phyloP scores from a whole-genome alignment of 805 yeast species.

The Yarrowia sp. region DNA sequence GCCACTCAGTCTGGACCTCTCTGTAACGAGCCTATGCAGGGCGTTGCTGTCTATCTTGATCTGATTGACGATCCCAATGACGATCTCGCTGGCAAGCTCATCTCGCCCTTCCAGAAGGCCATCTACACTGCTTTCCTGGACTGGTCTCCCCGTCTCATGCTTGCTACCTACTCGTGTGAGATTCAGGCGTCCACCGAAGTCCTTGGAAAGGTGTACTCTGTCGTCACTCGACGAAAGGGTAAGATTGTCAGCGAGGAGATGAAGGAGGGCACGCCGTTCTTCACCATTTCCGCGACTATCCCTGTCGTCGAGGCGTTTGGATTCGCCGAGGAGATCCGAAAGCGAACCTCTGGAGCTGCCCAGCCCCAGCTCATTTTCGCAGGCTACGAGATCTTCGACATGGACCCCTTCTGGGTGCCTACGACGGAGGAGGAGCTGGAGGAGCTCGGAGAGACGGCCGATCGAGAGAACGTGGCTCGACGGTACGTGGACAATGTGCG shows the following conservation, averaged over 20 bases:
- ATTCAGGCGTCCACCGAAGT: slow-evolving; percentile 95
- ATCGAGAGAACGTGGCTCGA: slow-evolving; percentile 86
- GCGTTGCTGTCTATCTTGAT: slow-evolving; percentile 48
- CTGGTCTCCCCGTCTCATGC: slow-evolving; percentile 85
- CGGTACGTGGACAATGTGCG: slow-evolving; percentile 80
- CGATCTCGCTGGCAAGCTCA: slow-evolving; percentile 62
- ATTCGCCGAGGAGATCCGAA: slow-evolving; percentile 90
- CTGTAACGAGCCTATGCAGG: slow-evolving; percentile 83
- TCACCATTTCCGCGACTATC: slow-evolving; percentile 75
- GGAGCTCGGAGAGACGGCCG: slow-evolving; percentile 88
- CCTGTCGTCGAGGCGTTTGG: slow-evolving; percentile 98
- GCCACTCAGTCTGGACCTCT: slow-evolving; percentile 85
- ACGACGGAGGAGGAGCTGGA: slow-evolving; percentile 95
- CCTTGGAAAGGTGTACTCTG: slow-evolving; percentile 91
- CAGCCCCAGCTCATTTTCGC: slow-evolving; percentile 90
- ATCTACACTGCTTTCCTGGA: slow-evolving; percentile 69
- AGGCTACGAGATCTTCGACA: slow-evolving; percentile 81
- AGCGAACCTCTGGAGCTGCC: slow-evolving; percentile 94
- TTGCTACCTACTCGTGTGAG: slow-evolving; percentile 92
- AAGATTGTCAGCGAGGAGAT: slow-evolving; percentile 83
- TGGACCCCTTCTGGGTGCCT: slow-evolving; percentile 99
- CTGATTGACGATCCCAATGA: slow-evolving; percentile 35
- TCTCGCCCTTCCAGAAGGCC: slow-evolving; percentile 67
- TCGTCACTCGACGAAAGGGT: slow-evolving; percentile 86
- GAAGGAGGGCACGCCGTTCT: slow-evolving; percentile 98